Evolutionary conservation across 306 rosid genomes (phyloP).

Genomic region (Quercus wislizeni): DNA sequence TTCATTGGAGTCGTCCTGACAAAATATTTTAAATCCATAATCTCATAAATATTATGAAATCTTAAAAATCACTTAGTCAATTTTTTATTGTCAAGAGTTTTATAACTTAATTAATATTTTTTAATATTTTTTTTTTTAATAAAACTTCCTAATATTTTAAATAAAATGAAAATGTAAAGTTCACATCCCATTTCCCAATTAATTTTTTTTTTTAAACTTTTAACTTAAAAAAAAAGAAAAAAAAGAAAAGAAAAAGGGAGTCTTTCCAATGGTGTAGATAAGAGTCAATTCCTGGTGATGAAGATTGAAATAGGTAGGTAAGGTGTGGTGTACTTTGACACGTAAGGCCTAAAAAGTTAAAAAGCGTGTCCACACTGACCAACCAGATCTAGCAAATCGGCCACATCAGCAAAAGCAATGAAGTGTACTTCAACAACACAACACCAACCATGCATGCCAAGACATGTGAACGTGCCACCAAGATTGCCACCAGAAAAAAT

Average conservation of each 20-base stretch:
- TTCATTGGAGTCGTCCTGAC: too few relatives aligned
- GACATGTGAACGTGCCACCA: slow-evolving; percentile 57
- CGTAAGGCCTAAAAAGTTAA: slow-evolving; percentile 18
- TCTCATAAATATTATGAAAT: too few relatives aligned
- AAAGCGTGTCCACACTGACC: slow-evolving; percentile 39
- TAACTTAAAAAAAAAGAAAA: too few relatives aligned
- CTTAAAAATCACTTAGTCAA: too few relatives aligned
- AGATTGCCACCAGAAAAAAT: neutral
- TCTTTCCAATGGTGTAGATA: too few relatives aligned
- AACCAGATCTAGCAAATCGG: slow-evolving; percentile 53
- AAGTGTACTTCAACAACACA: slow-evolving; percentile 37
- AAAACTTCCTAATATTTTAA: too few relatives aligned
- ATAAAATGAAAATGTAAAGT: too few relatives aligned
- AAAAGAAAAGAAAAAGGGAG: fast-evolving
- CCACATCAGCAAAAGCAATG: slow-evolving; percentile 38
- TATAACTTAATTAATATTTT: too few relatives aligned
- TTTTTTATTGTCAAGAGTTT: fast-evolving
- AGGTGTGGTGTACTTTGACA: slow-evolving; percentile 19
- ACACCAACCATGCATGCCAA: slow-evolving; percentile 40
- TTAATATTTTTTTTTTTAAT: too few relatives aligned
- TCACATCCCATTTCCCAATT: too few relatives aligned
- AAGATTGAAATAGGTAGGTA: neutral
- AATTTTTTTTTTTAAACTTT: too few relatives aligned
- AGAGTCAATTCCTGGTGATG: neutral
- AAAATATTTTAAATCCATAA: too few relatives aligned